phyloP scores from a whole-genome alignment of 2,329 filamentous ascomycete genomes.

The Nannizzia gypsea region DNA sequence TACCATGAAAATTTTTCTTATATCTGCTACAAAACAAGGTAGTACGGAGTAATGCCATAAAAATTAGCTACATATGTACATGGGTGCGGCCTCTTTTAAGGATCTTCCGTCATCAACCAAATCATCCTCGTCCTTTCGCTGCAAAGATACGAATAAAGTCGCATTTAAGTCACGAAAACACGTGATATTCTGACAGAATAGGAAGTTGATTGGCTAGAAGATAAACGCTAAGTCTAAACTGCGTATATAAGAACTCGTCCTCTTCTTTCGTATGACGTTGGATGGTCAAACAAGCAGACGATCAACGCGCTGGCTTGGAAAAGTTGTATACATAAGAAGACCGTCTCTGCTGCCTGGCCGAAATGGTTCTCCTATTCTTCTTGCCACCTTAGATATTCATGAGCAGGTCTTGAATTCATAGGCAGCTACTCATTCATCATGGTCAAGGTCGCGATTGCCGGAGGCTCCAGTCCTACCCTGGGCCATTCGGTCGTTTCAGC shows the following conservation, averaged over 20 bases:
- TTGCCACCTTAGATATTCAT: not conserved
- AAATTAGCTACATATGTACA: not conserved
- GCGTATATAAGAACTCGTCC: not conserved
- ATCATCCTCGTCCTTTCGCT: not conserved
- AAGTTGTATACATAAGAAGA: not conserved
- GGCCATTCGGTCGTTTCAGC: slow-evolving; percentile 8
- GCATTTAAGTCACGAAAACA: not conserved
- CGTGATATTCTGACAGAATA: not conserved
- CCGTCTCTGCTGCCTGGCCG: not conserved
- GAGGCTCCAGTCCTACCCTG: slow-evolving; percentile 7
- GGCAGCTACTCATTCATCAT: not conserved
- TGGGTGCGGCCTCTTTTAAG: not conserved
- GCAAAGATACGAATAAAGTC: not conserved
- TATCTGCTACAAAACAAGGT: no score
- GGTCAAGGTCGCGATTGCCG: slow-evolving; percentile 11
- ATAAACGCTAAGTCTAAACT: not conserved
- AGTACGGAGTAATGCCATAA: no score
- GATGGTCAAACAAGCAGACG: not conserved
- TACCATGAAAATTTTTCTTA: no score
- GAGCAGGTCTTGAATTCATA: not conserved
- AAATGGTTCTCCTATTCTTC: not conserved
- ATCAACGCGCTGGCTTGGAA: not conserved
- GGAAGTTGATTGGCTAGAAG: not conserved
- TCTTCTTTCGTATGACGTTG: not conserved
- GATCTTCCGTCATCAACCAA: no score